A percentile compares a stretch with the other conserved stretches of the same genome.
Conservation (phyloP, 441 rosid genomes). For the Pelargonium citronellum region DNA sequence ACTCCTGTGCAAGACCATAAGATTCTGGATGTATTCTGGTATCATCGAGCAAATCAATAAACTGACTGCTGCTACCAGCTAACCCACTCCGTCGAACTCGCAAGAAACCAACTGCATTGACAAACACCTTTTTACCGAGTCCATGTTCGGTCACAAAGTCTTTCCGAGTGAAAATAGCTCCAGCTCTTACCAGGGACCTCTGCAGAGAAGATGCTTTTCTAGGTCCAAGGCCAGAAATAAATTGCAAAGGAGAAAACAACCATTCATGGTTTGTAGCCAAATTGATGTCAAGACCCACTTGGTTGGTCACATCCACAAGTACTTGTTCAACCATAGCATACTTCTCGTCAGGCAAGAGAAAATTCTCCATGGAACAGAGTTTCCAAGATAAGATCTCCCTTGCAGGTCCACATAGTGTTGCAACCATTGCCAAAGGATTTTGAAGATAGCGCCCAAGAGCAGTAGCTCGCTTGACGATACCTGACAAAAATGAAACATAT, state of each 20-base stretch:
- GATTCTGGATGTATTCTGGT: conserved; percentile 9
- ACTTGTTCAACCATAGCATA: conserved; percentile 12
- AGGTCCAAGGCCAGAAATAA: conserved; percentile 16
- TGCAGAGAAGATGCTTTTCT: conserved; percentile 12
- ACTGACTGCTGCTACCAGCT: conserved; percentile 2
- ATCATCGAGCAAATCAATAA: conserved; percentile 1
- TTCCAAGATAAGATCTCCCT: conserved; percentile 16
- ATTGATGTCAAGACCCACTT: conserved; percentile 6
- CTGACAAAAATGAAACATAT: not conserved
- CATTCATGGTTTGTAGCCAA: conserved; percentile 8
- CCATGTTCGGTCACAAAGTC: conserved; percentile 4
- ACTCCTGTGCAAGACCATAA: conserved; percentile 8
- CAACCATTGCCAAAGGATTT: conserved; percentile 17
- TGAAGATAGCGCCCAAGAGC: conserved; percentile 17
- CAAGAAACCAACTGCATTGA: conserved; percentile 13
- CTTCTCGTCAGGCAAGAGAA: conserved; percentile 12
- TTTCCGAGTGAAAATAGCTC: conserved; percentile 4
- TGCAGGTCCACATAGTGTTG: conserved; percentile 13
- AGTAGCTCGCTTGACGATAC: conserved; percentile 11
- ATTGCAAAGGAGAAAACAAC: conserved; percentile 12
- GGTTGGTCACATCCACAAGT: conserved; percentile 6
- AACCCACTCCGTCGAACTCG: conserved; percentile 10
- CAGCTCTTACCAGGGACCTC: conserved; percentile 13
- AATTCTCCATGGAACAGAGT: conserved; percentile 9
- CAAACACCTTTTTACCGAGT: conserved; percentile 11